Percentiles rank a stretch among this genome's conserved stretches.
These are phyloP conservation scores for Neoascochyta sp. DNA, from an alignment of 2,329 filamentous ascomycete genomes.

Conservation along the genomic window DNA sequence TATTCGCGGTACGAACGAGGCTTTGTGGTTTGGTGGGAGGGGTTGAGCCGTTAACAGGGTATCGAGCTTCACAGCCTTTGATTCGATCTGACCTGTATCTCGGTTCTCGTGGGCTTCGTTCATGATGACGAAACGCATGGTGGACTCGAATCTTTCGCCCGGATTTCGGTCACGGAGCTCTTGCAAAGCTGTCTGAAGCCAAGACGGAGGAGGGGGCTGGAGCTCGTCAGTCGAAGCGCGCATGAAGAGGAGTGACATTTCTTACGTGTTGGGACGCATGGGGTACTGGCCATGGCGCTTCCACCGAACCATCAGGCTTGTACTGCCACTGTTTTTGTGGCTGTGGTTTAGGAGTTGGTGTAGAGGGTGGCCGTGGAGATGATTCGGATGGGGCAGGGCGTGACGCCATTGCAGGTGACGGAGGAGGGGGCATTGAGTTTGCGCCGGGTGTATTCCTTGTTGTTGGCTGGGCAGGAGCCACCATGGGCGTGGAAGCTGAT, in stretches of 20 bases:
- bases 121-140: constrained; percentile 86
- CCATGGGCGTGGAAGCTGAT: constrained; percentile 44
- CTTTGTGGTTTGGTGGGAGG: constrained; percentile 63
- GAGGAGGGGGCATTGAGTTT: constrained; percentile 55
- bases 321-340: constrained; percentile 37
- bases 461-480: constrained; percentile 46
- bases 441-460: constrained; percentile 50
- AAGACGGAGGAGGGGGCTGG: constrained; percentile 79
- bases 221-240: constrained; percentile 13
- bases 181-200: constrained; percentile 73
- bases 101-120: constrained; percentile 50
- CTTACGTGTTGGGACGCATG: constrained; percentile 63
- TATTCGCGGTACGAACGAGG: constrained; percentile 83
- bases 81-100: constrained; percentile 54
- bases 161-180: constrained; percentile 68
- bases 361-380: constrained; percentile 32
- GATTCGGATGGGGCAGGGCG: constrained; percentile 32
- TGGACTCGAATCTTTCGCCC: constrained; percentile 78
- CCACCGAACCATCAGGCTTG: constrained; percentile 56
- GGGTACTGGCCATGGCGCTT: constrained; percentile 58
- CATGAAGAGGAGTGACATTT: constrained; percentile 1
- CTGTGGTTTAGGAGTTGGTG: constrained; percentile 35
- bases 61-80: constrained; percentile 53
- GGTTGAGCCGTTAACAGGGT: constrained; percentile 47
- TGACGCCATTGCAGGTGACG: constrained; percentile 43